Evolutionary conservation across 2,329 filamentous ascomycete species (phyloP), one percentile per base, ranked within the genome.

Genomic region (Lasiodiplodia gonubiensis): DNA sequence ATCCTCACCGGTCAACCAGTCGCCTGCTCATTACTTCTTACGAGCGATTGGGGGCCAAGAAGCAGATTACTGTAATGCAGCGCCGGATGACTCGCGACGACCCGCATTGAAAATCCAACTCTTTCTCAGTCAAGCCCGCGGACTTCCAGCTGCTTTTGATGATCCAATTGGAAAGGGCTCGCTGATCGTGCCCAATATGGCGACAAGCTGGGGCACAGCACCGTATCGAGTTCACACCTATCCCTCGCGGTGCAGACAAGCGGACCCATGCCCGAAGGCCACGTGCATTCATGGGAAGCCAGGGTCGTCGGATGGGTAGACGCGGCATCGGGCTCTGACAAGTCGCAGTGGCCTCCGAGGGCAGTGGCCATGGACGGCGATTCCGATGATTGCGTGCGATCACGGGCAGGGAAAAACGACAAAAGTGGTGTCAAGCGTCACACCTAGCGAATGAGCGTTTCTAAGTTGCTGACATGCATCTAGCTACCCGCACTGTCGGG

Each of bases 141-240:
- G 16, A 12, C 21, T 55, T 60, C 21, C 39, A 60, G 55, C 55
- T 60, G 55, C 55, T 60, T 25, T 42, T 10, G 23, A 59, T 27
- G n/a, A 37, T 60, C 37, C 23, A 48, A 11, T n/a, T 16, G 39
- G 25, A 30, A 25, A 25, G 55, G 18, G 42, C 4, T 18, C 21
- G 57, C 39, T 7, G 21, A 49, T 35, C 57, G 27, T 27, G 57
- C 57, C 39, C 39, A 61, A 49, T 18, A 49, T 5, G 39, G 57
- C 42, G 57, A 61, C 37, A 25, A 18, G 30, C 42, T 42, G 39
- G 48, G 42, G 39, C 39, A 48, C 57, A 61, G 18, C 57, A 23
- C 55, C 53, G 54, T 14, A 42, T 23, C 21, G 33, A 27, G n/a
- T 18, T 14, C 42, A 33, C 30, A 33, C 30, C 30, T 33, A 33